Conservation (phyloP, 495 filamentous ascomycete genomes). For the Podospora australis region DNA sequence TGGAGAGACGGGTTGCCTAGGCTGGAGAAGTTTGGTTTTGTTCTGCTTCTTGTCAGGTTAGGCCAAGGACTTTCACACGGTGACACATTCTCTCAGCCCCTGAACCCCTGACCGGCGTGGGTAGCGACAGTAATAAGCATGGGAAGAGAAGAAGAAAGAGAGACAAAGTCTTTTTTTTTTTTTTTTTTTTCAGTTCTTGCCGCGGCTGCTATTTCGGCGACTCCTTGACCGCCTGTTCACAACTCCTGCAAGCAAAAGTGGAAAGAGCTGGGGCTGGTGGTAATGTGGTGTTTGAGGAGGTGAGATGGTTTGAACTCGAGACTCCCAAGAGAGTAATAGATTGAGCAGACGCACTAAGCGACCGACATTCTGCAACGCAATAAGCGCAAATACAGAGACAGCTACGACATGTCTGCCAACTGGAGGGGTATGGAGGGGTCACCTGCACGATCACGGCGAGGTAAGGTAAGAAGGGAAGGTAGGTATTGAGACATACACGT, state of each 20-base stretch:
- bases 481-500: background rate
- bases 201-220: background rate
- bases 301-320: too few relatives aligned
- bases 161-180: background rate
- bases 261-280: background rate
- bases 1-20: background rate
- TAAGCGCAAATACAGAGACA: background rate
- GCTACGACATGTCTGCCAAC: background rate
- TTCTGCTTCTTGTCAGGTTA: slow-evolving; percentile 4
- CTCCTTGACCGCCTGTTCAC: slow-evolving; percentile 1
- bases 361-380: background rate
- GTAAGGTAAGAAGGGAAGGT: background rate
- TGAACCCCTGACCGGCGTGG: background rate
- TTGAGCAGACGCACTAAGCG: slow-evolving; percentile 2
- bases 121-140: background rate
- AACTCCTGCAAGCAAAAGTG: background rate
- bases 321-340: background rate
- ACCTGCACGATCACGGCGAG: background rate
- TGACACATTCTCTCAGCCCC: background rate
- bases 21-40: background rate
- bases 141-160: background rate
- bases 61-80: slow-evolving; percentile 3
- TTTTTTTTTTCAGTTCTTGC: background rate
- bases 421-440: background rate
- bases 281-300: too few relatives aligned